These are phyloP conservation scores for Aphanomyces astaci DNA, from an alignment of 352 stramenopile species.

Conservation along the genomic window DNA sequence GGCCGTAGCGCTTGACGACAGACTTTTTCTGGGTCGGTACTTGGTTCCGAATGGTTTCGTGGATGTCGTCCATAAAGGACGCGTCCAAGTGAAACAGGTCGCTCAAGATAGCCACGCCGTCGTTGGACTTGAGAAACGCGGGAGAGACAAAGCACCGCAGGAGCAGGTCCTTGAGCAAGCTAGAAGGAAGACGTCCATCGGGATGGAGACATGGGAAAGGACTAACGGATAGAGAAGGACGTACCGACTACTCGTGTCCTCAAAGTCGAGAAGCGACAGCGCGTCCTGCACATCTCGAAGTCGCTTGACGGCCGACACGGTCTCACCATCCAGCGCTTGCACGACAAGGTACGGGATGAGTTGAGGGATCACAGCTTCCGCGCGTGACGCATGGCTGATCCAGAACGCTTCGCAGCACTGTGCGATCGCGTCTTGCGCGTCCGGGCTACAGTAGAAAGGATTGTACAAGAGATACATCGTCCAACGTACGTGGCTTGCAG, in stretches of 20 bases:
- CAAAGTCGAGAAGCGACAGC: slow-evolving; percentile 70
- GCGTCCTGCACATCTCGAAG: slow-evolving; percentile 72
- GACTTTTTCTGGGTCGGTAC: slow-evolving; percentile 76
- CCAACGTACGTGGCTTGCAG: neutral
- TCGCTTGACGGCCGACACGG: slow-evolving; percentile 37
- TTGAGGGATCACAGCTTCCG: slow-evolving; percentile 54
- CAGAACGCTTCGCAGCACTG: slow-evolving; percentile 67
- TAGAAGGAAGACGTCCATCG: slow-evolving; percentile 24
- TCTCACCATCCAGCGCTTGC: slow-evolving; percentile 63
- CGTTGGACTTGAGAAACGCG: slow-evolving; percentile 70
- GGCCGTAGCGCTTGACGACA: slow-evolving; percentile 71
- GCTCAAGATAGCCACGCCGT: slow-evolving; percentile 74
- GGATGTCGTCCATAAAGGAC: slow-evolving; percentile 77
- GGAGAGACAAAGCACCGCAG: slow-evolving; percentile 84
- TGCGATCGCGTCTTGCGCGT: slow-evolving; percentile 61
- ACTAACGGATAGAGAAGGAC: no score
- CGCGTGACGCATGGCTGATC: slow-evolving; percentile 28
- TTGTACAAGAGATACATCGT: neutral
- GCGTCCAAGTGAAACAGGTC: slow-evolving; percentile 83
- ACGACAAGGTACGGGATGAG: slow-evolving; percentile 79
- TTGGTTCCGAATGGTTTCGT: slow-evolving; percentile 82
- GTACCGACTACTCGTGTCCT: slow-evolving; percentile 68
- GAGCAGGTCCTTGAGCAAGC: slow-evolving; percentile 68
- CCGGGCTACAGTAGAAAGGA: slow-evolving; percentile 28
- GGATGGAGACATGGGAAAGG: no score